Base-by-base conservation (phyloP, 768 basidiomycete species). In the Filobasidium wieringae region DNA sequence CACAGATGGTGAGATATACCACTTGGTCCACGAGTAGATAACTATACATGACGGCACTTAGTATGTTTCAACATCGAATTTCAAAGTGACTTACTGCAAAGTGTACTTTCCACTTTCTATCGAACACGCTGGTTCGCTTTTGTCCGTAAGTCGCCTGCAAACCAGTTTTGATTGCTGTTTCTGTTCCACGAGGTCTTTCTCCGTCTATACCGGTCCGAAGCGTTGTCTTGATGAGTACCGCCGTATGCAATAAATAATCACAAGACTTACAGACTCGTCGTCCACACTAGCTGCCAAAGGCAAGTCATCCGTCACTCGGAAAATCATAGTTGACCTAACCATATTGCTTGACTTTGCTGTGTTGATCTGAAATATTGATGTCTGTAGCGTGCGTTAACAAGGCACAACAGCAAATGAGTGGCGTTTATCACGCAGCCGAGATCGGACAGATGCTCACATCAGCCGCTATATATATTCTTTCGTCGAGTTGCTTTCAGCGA, bases 141-240 rank as follows among this genome's bases (percentile, higher is more conserved):
- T 91, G 43, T 89, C 83, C 27, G 87, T 88, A 68, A 99, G 84
- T 36, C 95, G 84, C 59, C 92, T 81, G 73, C 96, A 96, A 67
- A 99, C 85, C 66, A 99, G 80, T 74, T 99, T 99, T 31, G 92
- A 83, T 73, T 99, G 93, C 66, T 96, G 93, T 73, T 99, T 99
- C 79, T 96, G 90, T 75, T 97, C 95, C 70, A 91, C 88, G 37
- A 99, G 78, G 56, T 85, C 80, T 70, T 87, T 85, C 74, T 97
- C 92, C 6, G 57, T 51, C 51, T 58, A 34, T 31, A 9, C 6
- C n/a, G 27, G 24, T 27, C n/a, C n/a, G n/a, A n/a, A n/a, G 11
- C 22, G 11, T 40, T 11, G 37, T 22, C 5, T 27, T 19, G 22
- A 47, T 47, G 22, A 47, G 43, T 27, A 17, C 15, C 12, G 24